Conservation (phyloP, 495 filamentous ascomycete species). For the Hypoxylon fuscum region DNA sequence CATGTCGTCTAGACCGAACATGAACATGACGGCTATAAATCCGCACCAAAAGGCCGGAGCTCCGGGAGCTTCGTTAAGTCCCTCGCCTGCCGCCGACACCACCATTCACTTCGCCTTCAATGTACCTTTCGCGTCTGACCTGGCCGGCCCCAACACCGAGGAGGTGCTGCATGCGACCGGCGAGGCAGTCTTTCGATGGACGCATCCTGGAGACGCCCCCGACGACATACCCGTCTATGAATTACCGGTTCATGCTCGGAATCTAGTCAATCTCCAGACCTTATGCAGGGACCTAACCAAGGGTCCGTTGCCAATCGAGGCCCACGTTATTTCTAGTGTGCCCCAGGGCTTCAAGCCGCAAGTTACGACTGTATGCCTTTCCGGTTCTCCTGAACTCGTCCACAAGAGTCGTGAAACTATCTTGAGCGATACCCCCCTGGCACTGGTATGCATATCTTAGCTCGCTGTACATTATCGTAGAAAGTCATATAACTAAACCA, state of each 20-base stretch:
- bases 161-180: slow-evolving; percentile 90
- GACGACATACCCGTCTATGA: slow-evolving; percentile 84
- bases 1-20: slow-evolving; percentile 75
- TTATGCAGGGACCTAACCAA: slow-evolving; percentile 80
- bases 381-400: slow-evolving; percentile 82
- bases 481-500: slow-evolving; percentile 39
- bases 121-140: slow-evolving; percentile 89
- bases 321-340: slow-evolving; percentile 81
- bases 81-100: slow-evolving; percentile 70
- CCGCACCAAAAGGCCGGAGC: slow-evolving; percentile 72
- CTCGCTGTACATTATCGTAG: slow-evolving; percentile 11
- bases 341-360: slow-evolving; percentile 78
- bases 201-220: slow-evolving; percentile 83
- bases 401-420: slow-evolving; percentile 85
- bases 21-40: slow-evolving; percentile 73
- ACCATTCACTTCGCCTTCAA: slow-evolving; percentile 86
- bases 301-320: slow-evolving; percentile 75
- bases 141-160: slow-evolving; percentile 88
- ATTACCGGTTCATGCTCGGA: slow-evolving; percentile 86
- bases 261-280: slow-evolving; percentile 77
- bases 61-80: slow-evolving; percentile 70
- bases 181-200: slow-evolving; percentile 86
- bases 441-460: slow-evolving; percentile 71
- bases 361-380: slow-evolving; percentile 90
- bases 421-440: slow-evolving; percentile 84